phyloP scores from a whole-genome alignment of 805 yeast species.

The Wickerhamomyces chaumierensis region DNA sequence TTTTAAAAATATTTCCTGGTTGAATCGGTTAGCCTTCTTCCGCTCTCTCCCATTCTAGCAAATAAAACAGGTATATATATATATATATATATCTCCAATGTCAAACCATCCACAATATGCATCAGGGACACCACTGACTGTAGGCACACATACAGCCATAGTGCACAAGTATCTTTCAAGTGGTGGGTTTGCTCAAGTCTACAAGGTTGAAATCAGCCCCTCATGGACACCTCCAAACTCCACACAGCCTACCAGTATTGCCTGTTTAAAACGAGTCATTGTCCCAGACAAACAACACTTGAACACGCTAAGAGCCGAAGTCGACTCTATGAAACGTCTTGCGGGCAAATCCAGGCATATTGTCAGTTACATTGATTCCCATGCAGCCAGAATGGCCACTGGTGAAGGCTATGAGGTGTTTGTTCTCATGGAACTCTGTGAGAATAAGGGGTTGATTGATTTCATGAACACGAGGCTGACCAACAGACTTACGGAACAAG shows the following conservation, averaged over 20 bases:
- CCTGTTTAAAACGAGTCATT: conserved; percentile 88
- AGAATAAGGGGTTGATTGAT: conserved; percentile 65
- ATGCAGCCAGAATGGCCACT: conserved; percentile 64
- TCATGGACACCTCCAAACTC: conserved; percentile 12
- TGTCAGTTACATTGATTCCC: conserved; percentile 89
- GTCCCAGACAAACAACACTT: conserved; percentile 85
- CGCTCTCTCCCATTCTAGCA: too few species aligned
- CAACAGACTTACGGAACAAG: conserved; percentile 55
- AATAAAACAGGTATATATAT: too few species aligned
- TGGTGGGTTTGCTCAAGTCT: conserved; percentile 96
- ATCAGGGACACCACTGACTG: conserved; percentile 71
- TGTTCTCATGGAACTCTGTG: conserved; percentile 70
- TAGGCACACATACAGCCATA: conserved; percentile 70
- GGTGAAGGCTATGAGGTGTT: conserved; percentile 63
- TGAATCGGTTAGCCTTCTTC: too few species aligned
- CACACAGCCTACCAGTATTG: conserved; percentile 40
- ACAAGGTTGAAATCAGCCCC: conserved; percentile 62
- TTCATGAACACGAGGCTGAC: conserved; percentile 67
- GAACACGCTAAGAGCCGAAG: conserved; percentile 82
- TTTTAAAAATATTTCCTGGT: too few species aligned
- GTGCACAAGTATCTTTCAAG: conserved; percentile 66
- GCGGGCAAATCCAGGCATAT: conserved; percentile 59
- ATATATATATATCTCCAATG: background rate
- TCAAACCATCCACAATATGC: conserved; percentile 25
- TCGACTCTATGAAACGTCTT: conserved; percentile 90